These are phyloP conservation scores for Pyricularia pennisetigena DNA, from an alignment of 2,329 filamentous ascomycete genomes.

Conservation along the genomic window DNA sequence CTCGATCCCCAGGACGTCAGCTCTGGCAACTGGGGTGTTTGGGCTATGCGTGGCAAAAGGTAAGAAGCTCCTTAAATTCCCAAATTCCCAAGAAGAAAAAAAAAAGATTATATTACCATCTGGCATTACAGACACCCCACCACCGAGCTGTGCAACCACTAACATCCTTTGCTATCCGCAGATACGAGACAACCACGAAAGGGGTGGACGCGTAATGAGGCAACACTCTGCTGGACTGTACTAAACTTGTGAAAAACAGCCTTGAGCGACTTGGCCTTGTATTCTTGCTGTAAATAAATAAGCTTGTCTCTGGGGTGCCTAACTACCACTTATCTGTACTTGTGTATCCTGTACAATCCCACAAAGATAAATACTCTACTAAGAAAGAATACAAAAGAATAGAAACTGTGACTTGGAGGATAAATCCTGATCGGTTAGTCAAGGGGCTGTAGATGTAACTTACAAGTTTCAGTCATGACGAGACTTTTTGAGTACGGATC, in stretches of 20 bases:
- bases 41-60: conserved; percentile 96
- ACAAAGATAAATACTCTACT: background rate
- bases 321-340: background rate
- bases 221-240: background rate
- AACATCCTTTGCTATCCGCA: background rate
- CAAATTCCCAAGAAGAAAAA: no score
- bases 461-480: background rate
- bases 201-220: background rate
- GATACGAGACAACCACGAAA: background rate
- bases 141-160: background rate
- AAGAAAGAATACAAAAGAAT: background rate
- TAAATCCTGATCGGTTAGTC: background rate
- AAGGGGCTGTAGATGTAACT: background rate
- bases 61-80: conserved; percentile 27
- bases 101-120: no score
- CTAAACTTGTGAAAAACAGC: background rate
- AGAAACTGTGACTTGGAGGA: background rate
- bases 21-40: conserved; percentile 94
- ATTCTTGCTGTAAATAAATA: background rate
- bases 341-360: background rate
- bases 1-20: conserved; percentile 88
- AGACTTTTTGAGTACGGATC: background rate
- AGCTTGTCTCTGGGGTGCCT: background rate
- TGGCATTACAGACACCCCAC: background rate
- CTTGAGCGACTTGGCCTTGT: background rate